Base-by-base conservation (phyloP, 2,329 filamentous ascomycete genomes). In the Ophiosphaerella korrae region DNA sequence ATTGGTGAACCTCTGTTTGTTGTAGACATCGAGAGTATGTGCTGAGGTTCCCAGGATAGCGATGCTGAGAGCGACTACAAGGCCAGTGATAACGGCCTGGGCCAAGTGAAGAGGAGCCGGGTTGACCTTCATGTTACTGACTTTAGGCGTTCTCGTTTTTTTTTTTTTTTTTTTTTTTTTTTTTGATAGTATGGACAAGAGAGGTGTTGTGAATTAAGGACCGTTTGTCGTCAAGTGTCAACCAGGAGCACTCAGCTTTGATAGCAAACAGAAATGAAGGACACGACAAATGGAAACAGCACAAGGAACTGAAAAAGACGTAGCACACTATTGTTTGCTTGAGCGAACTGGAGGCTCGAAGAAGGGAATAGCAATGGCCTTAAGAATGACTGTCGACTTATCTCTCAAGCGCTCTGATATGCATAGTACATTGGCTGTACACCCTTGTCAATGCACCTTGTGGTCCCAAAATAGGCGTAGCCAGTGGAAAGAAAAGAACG, bases 1-100 rank as follows among this genome's bases (percentile, higher is more conserved):
- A 55, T 79, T 79, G 23, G 69, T 69, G 7, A 62, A 58, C 35
- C 74, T 73, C 55, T 79, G 68, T 29, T 67, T 67, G 54, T 75
- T 74, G 71, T 75, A 80, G 55, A 76, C 60, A 56, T 71, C 61
- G 33, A 80, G 71, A 2, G 75, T 71, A 36, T 78, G 73, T 45
- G 70, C 74, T 11, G 77, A 72, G 31, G 73, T 76, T 43, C 74
- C 77, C 29, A 80, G 64, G 33, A 78, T 74, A 29, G 74, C 70
- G 34, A 76, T 53, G 52, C 73, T 73, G 46, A 80, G 65, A 29
- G 63, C 61, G 32, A 77, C 64, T 3, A 73, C 69, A n/a, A 75
- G 61, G 31, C 61, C 63, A n/a, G 69, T 66, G 43, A 74, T 56
- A 51, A 62, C 51, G 35, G 67, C 54, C 56, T 73, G 71, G 12